Base-by-base conservation (phyloP, 192 early-diverging fungal genomes). In the Linnemannia schmuckeri region DNA sequence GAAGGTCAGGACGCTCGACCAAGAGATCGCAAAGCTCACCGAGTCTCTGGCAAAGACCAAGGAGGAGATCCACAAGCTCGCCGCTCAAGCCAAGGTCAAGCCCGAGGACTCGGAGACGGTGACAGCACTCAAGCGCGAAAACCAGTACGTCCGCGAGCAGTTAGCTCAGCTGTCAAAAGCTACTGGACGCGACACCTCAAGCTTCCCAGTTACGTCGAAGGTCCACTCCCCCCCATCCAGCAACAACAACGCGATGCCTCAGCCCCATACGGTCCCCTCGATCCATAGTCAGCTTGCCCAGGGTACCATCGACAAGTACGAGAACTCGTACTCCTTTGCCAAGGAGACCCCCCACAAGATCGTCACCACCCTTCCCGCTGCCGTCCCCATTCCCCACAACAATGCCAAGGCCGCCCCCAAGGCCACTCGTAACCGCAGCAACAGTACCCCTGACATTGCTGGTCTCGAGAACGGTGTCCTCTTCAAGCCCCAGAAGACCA, bases 71-170 rank as follows among this genome's bases (percentile, higher is more conserved):
- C 84, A 91, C 74, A 93, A 91, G 82, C 85, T 96, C 38, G 91
- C 80, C 61, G 90, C 89, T 40, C 77, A 77, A 76, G 89, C 85
- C 80, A 88, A 73, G 81, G 88, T 73, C 44, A 91, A 91, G 79
- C 92, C 94, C 49, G 89, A 90, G 72, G 96, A 97, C 80, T 88
- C 89, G 52, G 92, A 92, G 20, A 89, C 90, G 33, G 91, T 94
- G 15, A 83, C 87, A 17, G 94, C 93, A 30, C 88, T 97, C 10
- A 92, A 91, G 80, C 94, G 93, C 74, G 95, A 97, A 80, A 94
- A 96, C 42, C 88, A 93, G 24, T 88, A 92, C 42, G 90, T 96
- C 47, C 91, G 93, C 79, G 93, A 94, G 72, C 96, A 97, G 81
- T 89, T 97, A 63, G 88, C 93, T 75, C 85, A 87, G 33, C 80